Conservation (phyloP, 495 filamentous ascomycete genomes). For the Penicillium samsonianum region DNA sequence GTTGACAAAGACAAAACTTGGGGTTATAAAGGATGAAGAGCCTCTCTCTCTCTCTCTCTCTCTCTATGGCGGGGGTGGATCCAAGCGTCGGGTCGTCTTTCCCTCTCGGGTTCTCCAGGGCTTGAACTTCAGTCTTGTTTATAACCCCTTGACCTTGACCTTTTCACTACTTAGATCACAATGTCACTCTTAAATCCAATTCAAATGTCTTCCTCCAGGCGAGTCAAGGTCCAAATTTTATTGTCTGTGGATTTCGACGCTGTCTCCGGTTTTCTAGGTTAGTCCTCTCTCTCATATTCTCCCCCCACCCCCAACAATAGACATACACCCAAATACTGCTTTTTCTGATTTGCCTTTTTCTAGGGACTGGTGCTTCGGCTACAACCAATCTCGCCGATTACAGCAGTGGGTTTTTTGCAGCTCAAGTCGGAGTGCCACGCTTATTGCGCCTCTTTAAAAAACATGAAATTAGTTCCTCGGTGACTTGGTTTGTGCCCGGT, state of each 20-base stretch:
- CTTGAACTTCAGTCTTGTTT: background rate
- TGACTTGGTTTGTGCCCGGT: constrained; percentile 66
- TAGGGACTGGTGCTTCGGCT: constrained; percentile 16
- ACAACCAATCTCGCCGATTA: constrained; percentile 60
- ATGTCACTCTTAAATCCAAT: background rate
- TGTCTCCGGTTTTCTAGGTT: constrained; percentile 5
- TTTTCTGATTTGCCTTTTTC: too few species aligned
- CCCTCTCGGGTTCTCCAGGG: background rate
- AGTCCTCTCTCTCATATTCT: too few species aligned
- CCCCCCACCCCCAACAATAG: too few species aligned
- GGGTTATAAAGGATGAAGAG: background rate
- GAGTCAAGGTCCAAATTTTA: constrained; percentile 7
- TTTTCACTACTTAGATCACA: background rate
- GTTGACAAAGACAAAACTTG: background rate
- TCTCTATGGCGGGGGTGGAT: background rate
- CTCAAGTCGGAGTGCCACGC: constrained; percentile 59
- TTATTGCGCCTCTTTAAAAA: constrained; percentile 59
- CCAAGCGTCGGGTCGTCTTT: constrained; percentile 3
- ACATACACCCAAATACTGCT: too few species aligned
- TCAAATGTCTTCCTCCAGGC: background rate
- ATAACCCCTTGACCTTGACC: background rate
- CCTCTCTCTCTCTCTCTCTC: too few species aligned
- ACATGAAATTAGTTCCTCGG: constrained; percentile 49
- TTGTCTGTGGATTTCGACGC: constrained; percentile 14
- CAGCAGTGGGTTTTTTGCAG: constrained; percentile 59